Percentiles rank a stretch among this genome's conserved stretches.
These are phyloP conservation scores for Aspergillus saccharolyticus DNA, from an alignment of 495 filamentous ascomycete genomes.

Conservation along the genomic window DNA sequence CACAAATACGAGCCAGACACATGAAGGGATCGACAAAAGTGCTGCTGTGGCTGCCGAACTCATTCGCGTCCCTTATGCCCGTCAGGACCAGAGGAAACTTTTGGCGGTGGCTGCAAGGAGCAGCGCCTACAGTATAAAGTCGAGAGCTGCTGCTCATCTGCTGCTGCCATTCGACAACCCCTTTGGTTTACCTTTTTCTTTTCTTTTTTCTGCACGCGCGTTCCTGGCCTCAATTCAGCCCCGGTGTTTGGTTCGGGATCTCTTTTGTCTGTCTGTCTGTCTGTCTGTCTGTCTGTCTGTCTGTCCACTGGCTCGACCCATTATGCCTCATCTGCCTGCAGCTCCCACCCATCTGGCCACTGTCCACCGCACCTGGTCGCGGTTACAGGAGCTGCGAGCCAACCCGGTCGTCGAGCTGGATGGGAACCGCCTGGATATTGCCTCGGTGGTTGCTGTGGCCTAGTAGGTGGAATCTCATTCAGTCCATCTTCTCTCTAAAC, in stretches of 20 bases:
- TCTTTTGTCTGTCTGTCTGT: not conserved
- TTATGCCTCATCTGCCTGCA: slow-evolving; percentile 5
- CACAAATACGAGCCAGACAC: not conserved
- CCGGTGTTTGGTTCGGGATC: not conserved
- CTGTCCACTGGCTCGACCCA: not conserved
- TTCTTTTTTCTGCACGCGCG: too few relatives aligned
- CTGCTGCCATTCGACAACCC: too few relatives aligned
- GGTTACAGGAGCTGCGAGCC: slow-evolving; percentile 9
- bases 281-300: not conserved
- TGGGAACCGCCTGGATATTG: slow-evolving; percentile 18
- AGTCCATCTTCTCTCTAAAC: not conserved
- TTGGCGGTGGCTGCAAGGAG: not conserved
- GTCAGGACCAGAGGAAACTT: not conserved
- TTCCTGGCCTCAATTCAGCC: too few relatives aligned
- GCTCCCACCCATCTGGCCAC: slow-evolving; percentile 16
- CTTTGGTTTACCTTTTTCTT: too few relatives aligned
- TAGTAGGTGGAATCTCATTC: slow-evolving; percentile 4
- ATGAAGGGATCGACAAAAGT: not conserved
- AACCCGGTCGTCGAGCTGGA: slow-evolving; percentile 14
- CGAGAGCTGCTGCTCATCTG: not conserved
- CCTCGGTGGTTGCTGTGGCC: slow-evolving; percentile 17
- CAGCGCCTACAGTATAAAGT: not conserved
- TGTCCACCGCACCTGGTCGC: slow-evolving; percentile 13
- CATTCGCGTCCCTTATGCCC: not conserved
- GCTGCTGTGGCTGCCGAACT: not conserved